phyloP scores from a whole-genome alignment of 176 grass and related monocot genomes.

The Eragrostis curvula region DNA sequence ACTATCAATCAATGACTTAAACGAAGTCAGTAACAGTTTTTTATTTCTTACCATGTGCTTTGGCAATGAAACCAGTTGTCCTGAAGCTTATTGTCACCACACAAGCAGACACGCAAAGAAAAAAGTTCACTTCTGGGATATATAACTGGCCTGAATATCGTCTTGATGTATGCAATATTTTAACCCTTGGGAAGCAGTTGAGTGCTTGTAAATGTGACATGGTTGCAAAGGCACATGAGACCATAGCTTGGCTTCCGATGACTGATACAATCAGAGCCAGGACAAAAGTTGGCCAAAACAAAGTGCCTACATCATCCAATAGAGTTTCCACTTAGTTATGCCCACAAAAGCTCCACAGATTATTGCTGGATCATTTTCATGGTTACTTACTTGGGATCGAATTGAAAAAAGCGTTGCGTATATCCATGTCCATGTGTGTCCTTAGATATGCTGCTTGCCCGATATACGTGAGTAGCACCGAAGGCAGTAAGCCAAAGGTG shows the following conservation, averaged over 20 bases:
- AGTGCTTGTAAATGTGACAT: slow-evolving; percentile 62
- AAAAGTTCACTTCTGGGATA: slow-evolving; percentile 70
- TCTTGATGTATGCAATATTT: slow-evolving; percentile 59
- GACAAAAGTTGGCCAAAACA: slow-evolving; percentile 68
- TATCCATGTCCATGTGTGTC: slow-evolving; percentile 26
- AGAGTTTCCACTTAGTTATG: background rate
- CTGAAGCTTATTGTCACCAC: slow-evolving; percentile 55
- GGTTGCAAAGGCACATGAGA: slow-evolving; percentile 66
- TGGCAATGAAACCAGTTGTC: slow-evolving; percentile 61
- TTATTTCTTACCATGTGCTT: slow-evolving; percentile 61
- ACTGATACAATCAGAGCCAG: slow-evolving; percentile 50
- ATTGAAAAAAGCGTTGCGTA: slow-evolving; percentile 56
- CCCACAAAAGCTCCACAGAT: background rate
- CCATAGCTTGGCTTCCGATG: slow-evolving; percentile 77
- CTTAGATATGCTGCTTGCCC: slow-evolving; percentile 72
- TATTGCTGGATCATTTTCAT: background rate
- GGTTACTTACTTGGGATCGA: slow-evolving; percentile 73
- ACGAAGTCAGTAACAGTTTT: background rate
- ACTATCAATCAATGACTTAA: too few species aligned
- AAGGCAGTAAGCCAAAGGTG: slow-evolving; percentile 50
- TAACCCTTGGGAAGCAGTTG: slow-evolving; percentile 66
- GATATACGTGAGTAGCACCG: slow-evolving; percentile 58
- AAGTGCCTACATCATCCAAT: slow-evolving; percentile 33
- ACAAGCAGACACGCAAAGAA: slow-evolving; percentile 47
- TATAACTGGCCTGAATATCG: slow-evolving; percentile 68